Evolutionary conservation across 2,329 filamentous ascomycete genomes (phyloP).

Genomic region (Ophiognomonia clavigignenti-juglandacearum): DNA sequence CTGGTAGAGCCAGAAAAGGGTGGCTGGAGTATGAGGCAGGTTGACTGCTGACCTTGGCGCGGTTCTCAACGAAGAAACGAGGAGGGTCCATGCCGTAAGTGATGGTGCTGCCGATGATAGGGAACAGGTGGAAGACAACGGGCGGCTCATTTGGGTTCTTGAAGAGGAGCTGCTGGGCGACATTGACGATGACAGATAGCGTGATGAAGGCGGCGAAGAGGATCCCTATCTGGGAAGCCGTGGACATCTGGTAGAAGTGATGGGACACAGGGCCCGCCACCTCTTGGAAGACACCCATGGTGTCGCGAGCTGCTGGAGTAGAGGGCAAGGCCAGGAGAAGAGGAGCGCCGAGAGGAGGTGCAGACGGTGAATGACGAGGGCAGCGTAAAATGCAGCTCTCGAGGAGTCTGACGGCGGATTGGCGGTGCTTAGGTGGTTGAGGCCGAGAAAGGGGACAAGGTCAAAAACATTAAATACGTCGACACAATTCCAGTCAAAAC

Average conservation of each 20-base stretch:
- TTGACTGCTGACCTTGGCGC: conserved; percentile 54
- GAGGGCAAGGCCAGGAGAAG: not conserved
- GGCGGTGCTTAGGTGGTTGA: too few species aligned
- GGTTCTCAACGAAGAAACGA: conserved; percentile 72
- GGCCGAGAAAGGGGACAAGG: too few species aligned
- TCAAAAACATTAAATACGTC: too few species aligned
- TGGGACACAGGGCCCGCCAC: conserved; percentile 45
- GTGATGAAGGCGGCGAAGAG: conserved; percentile 39
- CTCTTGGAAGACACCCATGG: conserved; percentile 54
- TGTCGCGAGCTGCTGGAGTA: conserved; percentile 8
- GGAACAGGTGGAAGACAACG: conserved; percentile 76
- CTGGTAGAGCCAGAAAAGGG: not conserved
- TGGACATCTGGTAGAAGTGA: conserved; percentile 43
- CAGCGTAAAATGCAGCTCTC: too few species aligned
- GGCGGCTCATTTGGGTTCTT: conserved; percentile 79
- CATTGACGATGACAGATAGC: conserved; percentile 67
- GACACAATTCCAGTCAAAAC: too few species aligned
- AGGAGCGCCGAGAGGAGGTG: too few species aligned
- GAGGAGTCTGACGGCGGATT: too few species aligned
- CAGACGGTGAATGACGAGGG: too few species aligned
- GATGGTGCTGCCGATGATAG: conserved; percentile 83
- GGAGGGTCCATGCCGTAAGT: conserved; percentile 94
- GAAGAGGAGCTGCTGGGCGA: conserved; percentile 73
- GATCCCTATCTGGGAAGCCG: conserved; percentile 42
- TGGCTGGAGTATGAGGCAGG: not conserved